Base-by-base conservation (phyloP, 1,284 basidiomycete genomes). In the Stygiomarasmius scandens region DNA sequence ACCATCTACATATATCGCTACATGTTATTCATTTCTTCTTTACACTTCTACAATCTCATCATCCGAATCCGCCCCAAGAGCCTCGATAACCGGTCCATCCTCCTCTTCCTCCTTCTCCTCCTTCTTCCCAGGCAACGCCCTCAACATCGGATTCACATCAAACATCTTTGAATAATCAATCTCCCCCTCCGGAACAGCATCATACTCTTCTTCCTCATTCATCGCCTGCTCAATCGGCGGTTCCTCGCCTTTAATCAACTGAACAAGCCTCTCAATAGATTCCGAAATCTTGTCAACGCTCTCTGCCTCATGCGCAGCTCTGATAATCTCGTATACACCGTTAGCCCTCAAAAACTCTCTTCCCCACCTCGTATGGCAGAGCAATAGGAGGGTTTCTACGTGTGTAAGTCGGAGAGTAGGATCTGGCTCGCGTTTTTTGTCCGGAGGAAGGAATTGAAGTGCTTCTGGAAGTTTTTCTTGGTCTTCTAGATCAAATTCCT, bases 401-500 rank as follows among this genome's bases (percentile, higher is more conserved):
- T 94, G 90, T 58, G 89, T 95, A 51, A 94, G 77, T 0, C 97
- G 86, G 43, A 98, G 80, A 1, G 83, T 85, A 0, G 85, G 67
- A 67, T 99, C 96, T 3, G 79, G 71, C 69, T 99, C 96, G 41
- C 96, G 86, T 60, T 78, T 84, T 74, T 98, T 98, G 19, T 87
- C 87, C 0, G 87, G 80, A 0, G 92, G 90, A 1, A 98, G 82
- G 73, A 99, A 90, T 71, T 99, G 97, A 22, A 98, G 81, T 0
- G 89, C 85, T 19, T 86, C 77, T 0, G 92, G 95, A 1, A 99
- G 80, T 49, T 86, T 85, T 66, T 98, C 96, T 77, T 96, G 92
- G 56, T 95, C 93, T 89, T 96, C 95, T 1, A 95, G 79, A 60
- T 96, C 93, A 60, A 93, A 88, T 71, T 98, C 96, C 71, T 98